phyloP scores from a whole-genome alignment of 768 basidiomycete species.

The Tulasnella sp. region DNA sequence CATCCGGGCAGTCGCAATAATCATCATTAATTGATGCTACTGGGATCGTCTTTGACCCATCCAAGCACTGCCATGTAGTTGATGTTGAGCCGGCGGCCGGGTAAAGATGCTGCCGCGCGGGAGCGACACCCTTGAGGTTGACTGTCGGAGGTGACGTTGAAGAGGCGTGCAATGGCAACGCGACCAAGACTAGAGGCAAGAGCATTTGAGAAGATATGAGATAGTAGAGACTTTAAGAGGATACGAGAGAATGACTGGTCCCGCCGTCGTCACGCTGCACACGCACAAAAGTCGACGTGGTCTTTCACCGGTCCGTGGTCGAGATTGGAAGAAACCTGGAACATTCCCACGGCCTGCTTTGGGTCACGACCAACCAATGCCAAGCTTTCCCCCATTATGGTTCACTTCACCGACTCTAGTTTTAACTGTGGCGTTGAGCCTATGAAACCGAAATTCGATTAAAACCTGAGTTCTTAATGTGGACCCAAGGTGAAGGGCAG shows the following conservation, averaged over 20 bases:
- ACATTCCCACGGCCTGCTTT: slow-evolving; percentile 12
- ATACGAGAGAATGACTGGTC: background rate
- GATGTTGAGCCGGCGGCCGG: slow-evolving; percentile 48
- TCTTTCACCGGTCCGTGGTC: background rate
- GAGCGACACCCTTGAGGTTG: slow-evolving; percentile 31
- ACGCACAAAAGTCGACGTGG: slow-evolving; percentile 1
- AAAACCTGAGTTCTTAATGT: background rate
- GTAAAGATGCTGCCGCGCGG: slow-evolving; percentile 30
- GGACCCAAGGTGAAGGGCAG: background rate
- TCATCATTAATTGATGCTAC: slow-evolving; percentile 90
- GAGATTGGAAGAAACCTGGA: background rate
- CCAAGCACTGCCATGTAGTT: slow-evolving; percentile 72
- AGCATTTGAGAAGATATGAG: slow-evolving; percentile 3
- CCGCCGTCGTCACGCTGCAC: slow-evolving; percentile 1
- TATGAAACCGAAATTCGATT: background rate
- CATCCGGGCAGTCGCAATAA: slow-evolving; percentile 91
- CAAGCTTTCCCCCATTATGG: background rate
- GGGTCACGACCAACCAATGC: background rate
- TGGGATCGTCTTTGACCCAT: slow-evolving; percentile 75
- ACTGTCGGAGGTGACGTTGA: background rate
- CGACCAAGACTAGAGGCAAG: slow-evolving; percentile 18
- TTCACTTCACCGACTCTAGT: background rate
- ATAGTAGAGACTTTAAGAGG: background rate
- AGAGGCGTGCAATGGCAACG: slow-evolving; percentile 24
- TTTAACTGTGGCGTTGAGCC: background rate